These are phyloP conservation scores for Samsoniella hepiali DNA, from an alignment of 2,329 filamentous ascomycete genomes.

Conservation along the genomic window DNA sequence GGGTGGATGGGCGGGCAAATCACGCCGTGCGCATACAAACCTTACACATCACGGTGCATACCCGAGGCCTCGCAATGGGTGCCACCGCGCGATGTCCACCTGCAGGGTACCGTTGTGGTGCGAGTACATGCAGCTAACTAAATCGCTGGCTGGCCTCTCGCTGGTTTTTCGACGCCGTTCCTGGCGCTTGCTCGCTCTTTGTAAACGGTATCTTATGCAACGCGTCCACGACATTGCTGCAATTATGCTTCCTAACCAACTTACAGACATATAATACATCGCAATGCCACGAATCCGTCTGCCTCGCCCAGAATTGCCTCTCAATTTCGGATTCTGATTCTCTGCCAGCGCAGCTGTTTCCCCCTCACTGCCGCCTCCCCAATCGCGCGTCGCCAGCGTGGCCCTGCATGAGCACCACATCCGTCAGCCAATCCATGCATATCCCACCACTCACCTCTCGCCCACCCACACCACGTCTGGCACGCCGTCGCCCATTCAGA, in stretches of 20 bases:
- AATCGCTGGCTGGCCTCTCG: neutral
- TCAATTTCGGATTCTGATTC: neutral
- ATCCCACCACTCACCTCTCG: conserved; percentile 3
- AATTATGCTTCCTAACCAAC: neutral
- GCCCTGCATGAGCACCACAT: conserved; percentile 18
- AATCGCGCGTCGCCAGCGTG: conserved; percentile 15
- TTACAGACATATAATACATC: neutral
- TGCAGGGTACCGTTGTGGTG: neutral
- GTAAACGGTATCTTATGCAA: no score
- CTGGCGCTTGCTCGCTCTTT: neutral
- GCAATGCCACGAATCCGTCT: no score
- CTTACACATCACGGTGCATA: conserved; percentile 9
- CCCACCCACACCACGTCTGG: conserved; percentile 4
- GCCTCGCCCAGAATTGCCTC: neutral
- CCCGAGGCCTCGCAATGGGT: neutral
- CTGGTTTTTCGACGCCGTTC: neutral
- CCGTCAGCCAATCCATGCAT: conserved; percentile 9
- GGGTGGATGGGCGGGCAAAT: neutral
- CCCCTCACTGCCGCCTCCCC: neutral
- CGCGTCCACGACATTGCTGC: no score
- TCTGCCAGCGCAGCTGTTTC: neutral
- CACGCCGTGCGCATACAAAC: neutral
- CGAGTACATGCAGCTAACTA: conserved; percentile 1
- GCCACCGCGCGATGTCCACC: neutral
- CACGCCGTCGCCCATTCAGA: neutral